A percentile compares a stretch with the other conserved stretches of the same genome.
Evolutionary conservation across 2,329 filamentous ascomycete species (phyloP).

Genomic region (Claviceps sp.): DNA sequence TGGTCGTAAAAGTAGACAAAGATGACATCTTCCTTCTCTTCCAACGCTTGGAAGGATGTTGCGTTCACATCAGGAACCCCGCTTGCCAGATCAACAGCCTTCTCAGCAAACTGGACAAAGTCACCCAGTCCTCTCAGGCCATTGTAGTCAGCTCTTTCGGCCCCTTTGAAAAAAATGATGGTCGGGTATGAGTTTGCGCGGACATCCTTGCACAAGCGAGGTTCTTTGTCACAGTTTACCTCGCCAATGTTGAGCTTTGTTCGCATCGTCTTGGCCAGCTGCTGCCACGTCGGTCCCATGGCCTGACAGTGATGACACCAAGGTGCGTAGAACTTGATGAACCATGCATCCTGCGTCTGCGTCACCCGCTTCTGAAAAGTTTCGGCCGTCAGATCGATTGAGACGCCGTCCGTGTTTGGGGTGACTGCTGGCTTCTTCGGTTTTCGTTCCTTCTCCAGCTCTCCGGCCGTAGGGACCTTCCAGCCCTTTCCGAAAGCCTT

Average conservation of each 20-base stretch:
- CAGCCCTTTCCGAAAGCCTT: slow-evolving; percentile 17
- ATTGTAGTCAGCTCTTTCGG: slow-evolving; percentile 84
- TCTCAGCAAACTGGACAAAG: slow-evolving; percentile 74
- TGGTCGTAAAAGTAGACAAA: slow-evolving; percentile 98
- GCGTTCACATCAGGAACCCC: slow-evolving; percentile 75
- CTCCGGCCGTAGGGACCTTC: slow-evolving; percentile 18
- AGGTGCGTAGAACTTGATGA: slow-evolving; percentile 96
- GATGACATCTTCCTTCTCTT: slow-evolving; percentile 88
- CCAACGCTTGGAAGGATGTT: slow-evolving; percentile 62
- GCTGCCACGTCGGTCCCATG: slow-evolving; percentile 78
- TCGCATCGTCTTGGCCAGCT: slow-evolving; percentile 84
- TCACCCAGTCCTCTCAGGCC: slow-evolving; percentile 87
- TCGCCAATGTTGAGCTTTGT: slow-evolving; percentile 84
- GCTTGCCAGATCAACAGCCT: slow-evolving; percentile 62
- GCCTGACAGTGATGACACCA: slow-evolving; percentile 96
- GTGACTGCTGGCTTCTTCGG: slow-evolving; percentile 36
- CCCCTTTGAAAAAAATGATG: slow-evolving; percentile 82
- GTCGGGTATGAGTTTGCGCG: slow-evolving; percentile 72
- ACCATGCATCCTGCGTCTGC: slow-evolving; percentile 83
- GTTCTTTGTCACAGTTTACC: slow-evolving; percentile 84
- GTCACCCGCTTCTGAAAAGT: slow-evolving; percentile 79
- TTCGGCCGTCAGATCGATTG: slow-evolving; percentile 65
- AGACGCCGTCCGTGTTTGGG: slow-evolving; percentile 65
- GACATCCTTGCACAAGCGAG: slow-evolving; percentile 84
- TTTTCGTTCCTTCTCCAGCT: slow-evolving; percentile 20